Base-by-base conservation (phyloP, 2,329 filamentous ascomycete species). In the Clarireedia monteithiana region DNA sequence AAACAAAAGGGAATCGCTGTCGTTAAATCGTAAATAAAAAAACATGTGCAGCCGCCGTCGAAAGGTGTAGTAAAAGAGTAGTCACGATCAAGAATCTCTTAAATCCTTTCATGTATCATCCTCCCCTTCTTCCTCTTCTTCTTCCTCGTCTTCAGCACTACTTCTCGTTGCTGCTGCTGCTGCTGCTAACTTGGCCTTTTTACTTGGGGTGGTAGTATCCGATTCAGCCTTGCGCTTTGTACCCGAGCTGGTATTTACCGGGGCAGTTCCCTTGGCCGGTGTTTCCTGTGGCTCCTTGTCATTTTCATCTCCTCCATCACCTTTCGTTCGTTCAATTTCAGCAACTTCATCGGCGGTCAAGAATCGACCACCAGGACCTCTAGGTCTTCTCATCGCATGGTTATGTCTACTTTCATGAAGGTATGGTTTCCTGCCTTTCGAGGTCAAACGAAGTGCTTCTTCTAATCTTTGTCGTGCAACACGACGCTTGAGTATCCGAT, bases 321-420 rank as follows among this genome's bases (percentile, higher is more conserved):
- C 63, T 51, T 73, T 75, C 65, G 81, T 81, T 64, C 83, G 82
- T 68, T 96, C 91, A 77, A 96, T 91, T 50, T 88, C 86, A 5
- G 91, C 90, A 4, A 96, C 91, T 71, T 99, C 94, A 56, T 97
- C 94, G 1, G 94, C 92, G 0, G 94, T 99, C 70, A 99, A 75
- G 78, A 99, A 99, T 24, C 94, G 86, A 23, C 94, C 94, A 53
- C 94, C 94, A 0, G 94, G 94, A 15, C 94, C 94, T 69, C 94
- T 84, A 27, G 94, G 94, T 66, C 94, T 80, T 57, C 94, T 85
- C 94, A 99, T 99, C 9, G 94, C 94, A 72, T 99, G 94, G 68
- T 97, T 97, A 72, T 99, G 94, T 67, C 94, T 82, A 26, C 92
- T 97, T 70, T 99, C 94, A 73, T 99, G 94, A 34, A 99, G 79